Base-by-base conservation (phyloP, 768 basidiomycete species). In the Cystofilobasidium bisporidii region DNA sequence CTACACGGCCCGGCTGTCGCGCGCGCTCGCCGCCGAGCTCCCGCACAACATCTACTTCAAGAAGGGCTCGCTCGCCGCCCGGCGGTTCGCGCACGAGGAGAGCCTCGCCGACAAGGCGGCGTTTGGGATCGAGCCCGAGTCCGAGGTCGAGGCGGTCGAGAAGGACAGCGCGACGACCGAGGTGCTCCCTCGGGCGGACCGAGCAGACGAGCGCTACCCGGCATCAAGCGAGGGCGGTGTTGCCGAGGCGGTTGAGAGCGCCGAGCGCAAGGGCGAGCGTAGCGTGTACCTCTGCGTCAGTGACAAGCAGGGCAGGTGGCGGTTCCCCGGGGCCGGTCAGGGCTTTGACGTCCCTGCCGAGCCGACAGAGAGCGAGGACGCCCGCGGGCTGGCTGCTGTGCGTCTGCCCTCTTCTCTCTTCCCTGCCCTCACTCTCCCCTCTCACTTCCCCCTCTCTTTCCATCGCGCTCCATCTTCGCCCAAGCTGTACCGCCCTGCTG, bases 11-110 rank as follows among this genome's bases (percentile, higher is more conserved):
- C 85, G 89, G 50, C 83, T 97, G 74, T 83, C 85, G 73, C 86
- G 89, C 71, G 87, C 91, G 3, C 79, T 97, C 58, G 87, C 87
- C 75, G 89, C 90, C 72, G 92, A 92, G 0, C 86, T 91, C 76
- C 89, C 92, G 22, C 81, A 84, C 67, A 86, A 91, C 57, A 91
- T 94, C 78, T 97, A 93, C 79, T 94, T 94, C 82, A 91, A 91
- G 78, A 86, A 86, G 60, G 92, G 92, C 12, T 88, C 91, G 0
- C 81, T 89, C 20, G 82, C 92, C 36, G 87, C 92, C 76, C 84
- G 85, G 18, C 83, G 87, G 45, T 94, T 91, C 77, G 85, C 81
- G 58, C 77, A 84, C 60, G 87, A 91, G 74, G 87, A 92, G 73
- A 82, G 83, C 56, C 79, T 81, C 68, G 83, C 88, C 60, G 90